Evolutionary conservation across 768 basidiomycete species (phyloP).

Genomic region (Dioszegia hungarica): DNA sequence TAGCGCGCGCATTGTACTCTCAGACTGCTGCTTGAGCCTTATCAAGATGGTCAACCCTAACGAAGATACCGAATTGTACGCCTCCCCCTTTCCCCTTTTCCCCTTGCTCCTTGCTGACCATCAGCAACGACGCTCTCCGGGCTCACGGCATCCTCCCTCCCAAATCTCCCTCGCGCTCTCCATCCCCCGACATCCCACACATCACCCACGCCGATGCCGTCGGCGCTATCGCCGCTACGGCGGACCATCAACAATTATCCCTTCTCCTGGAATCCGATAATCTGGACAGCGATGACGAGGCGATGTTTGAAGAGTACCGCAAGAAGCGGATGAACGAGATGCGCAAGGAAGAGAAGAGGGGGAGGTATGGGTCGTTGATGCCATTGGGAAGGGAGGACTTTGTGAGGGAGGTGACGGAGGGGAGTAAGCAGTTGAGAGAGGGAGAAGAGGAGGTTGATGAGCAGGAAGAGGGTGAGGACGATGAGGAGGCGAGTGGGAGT

Average conservation of each 20-base stretch:
- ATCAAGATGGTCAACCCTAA: slow-evolving; percentile 58
- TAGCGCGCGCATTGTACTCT: too few species aligned
- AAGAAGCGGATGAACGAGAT: slow-evolving; percentile 64
- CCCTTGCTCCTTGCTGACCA: not conserved
- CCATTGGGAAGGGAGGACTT: slow-evolving; percentile 92
- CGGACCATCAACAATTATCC: slow-evolving; percentile 52
- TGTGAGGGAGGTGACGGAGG: slow-evolving; percentile 89
- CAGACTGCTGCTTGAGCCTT: too few species aligned
- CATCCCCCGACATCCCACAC: slow-evolving; percentile 73
- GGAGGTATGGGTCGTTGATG: slow-evolving; percentile 72
- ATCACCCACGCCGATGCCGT: slow-evolving; percentile 54
- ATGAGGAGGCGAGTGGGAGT: slow-evolving; percentile 8
- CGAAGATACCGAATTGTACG: slow-evolving; percentile 96
- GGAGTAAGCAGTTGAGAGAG: slow-evolving; percentile 65
- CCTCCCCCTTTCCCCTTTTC: slow-evolving; percentile 1
- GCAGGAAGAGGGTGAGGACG: slow-evolving; percentile 22
- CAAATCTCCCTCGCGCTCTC: slow-evolving; percentile 59
- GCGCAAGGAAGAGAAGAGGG: slow-evolving; percentile 56
- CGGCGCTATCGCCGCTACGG: slow-evolving; percentile 33
- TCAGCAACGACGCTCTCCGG: slow-evolving; percentile 85
- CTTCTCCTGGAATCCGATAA: slow-evolving; percentile 70
- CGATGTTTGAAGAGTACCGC: slow-evolving; percentile 64
- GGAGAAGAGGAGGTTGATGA: slow-evolving; percentile 57
- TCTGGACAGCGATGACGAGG: slow-evolving; percentile 68
- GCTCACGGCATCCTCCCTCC: slow-evolving; percentile 88